phyloP scores from a whole-genome alignment of 495 filamentous ascomycete genomes.

The Tuber aestivum region DNA sequence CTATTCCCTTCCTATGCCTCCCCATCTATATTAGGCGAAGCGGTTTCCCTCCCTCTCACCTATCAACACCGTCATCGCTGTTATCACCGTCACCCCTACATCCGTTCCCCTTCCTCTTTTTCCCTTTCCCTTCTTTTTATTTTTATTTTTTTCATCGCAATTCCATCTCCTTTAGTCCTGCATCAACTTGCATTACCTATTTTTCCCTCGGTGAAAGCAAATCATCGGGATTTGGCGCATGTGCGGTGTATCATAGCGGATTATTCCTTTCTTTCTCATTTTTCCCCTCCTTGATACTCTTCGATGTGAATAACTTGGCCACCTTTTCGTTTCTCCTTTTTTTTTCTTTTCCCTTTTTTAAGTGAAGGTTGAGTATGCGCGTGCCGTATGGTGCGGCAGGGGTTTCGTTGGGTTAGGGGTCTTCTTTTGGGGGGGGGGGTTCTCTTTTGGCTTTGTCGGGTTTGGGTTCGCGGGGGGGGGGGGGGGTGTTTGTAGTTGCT shows the following conservation, averaged over 20 bases:
- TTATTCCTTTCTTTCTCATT: not conserved
- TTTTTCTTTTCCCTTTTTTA: not conserved
- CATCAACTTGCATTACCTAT: conserved; percentile 3
- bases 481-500: conserved; percentile 2
- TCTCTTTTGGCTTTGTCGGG: not conserved
- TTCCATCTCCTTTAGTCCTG: conserved; percentile 3
- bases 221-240: conserved; percentile 3
- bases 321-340: not conserved
- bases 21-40: not conserved
- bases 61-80: not conserved
- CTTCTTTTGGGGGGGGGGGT: too few species aligned
- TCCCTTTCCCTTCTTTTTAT: not conserved
- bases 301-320: conserved; percentile 1
- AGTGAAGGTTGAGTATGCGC: not conserved
- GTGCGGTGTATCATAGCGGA: conserved; percentile 4
- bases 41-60: not conserved
- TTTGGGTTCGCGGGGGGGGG: not conserved
- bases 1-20: not conserved
- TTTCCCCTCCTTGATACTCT: not conserved
- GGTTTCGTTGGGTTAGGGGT: conserved; percentile 5
- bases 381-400: conserved; percentile 1
- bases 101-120: not conserved
- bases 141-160: conserved; percentile 4
- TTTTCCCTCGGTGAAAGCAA: conserved; percentile 3
- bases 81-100: not conserved